These are phyloP conservation scores for Boletus calvinii DNA, from an alignment of 1,284 basidiomycete species.

Conservation along the genomic window DNA sequence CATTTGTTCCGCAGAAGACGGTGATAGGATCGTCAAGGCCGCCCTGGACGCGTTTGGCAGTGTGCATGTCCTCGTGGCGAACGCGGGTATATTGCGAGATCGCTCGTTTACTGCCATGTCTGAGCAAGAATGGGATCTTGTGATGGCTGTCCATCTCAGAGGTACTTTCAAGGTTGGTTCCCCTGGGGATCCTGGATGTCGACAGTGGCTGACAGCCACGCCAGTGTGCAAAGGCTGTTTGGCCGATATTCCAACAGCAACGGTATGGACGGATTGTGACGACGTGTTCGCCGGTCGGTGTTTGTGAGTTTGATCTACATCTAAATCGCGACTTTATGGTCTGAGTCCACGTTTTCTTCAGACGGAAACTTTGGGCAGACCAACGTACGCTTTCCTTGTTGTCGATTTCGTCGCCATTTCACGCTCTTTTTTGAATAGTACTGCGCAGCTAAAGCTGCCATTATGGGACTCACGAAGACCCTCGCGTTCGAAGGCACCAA, in stretches of 20 bases:
- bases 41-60: conserved; percentile 88
- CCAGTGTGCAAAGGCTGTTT: conserved; percentile 89
- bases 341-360: conserved; percentile 30
- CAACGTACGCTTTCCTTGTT: conserved; percentile 49
- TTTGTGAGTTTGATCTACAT: conserved; percentile 57
- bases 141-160: conserved; percentile 86
- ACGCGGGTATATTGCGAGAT: conserved; percentile 92
- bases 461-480: conserved; percentile 87
- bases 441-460: conserved; percentile 90
- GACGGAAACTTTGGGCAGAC: conserved; percentile 95
- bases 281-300: conserved; percentile 90
- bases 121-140: conserved; percentile 93
- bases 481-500: conserved; percentile 92
- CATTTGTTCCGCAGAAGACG: conserved; percentile 89
- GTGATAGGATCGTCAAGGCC: conserved; percentile 85
- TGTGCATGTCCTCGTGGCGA: conserved; percentile 89
- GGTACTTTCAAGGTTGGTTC: conserved; percentile 64
- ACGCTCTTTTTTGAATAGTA: conserved; percentile 49
- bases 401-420: background rate
- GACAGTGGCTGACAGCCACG: conserved; percentile 3
- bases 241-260: conserved; percentile 97
- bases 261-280: conserved; percentile 96
- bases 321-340: conserved; percentile 1
- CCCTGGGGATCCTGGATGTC: background rate
- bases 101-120: conserved; percentile 90